Conservation (phyloP, 2,329 filamentous ascomycete genomes). For the Cladophialophora carrionii region DNA sequence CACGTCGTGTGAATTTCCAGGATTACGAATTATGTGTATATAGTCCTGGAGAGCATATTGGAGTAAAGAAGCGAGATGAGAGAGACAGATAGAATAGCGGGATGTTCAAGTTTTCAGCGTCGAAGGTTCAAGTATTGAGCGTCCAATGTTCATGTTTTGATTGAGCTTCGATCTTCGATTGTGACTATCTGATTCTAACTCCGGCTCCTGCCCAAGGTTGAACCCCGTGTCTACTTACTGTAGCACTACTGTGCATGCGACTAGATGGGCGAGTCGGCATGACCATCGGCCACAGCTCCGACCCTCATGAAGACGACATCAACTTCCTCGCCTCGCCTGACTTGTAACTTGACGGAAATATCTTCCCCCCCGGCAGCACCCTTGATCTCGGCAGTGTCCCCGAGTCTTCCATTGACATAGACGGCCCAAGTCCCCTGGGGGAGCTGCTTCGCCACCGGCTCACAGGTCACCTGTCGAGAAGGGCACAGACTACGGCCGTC, state of each 20-base stretch:
- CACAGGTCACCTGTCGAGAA: no score
- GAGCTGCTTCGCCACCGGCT: constrained; percentile 14
- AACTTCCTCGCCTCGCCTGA: constrained; percentile 23
- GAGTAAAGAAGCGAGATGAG: background rate
- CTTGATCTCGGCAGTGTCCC: constrained; percentile 2
- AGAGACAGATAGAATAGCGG: no score
- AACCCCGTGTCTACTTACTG: background rate
- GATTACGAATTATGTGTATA: background rate
- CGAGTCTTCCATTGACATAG: constrained; percentile 23
- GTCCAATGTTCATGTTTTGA: no score
- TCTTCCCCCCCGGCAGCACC: background rate
- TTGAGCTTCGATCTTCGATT: background rate
- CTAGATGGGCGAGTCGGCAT: background rate
- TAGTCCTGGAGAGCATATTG: background rate
- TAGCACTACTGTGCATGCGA: background rate
- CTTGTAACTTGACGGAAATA: constrained; percentile 3
- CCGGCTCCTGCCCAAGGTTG: background rate
- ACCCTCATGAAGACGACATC: constrained; percentile 25
- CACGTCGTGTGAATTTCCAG: background rate
- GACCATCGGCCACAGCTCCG: background rate
- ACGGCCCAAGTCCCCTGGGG: constrained; percentile 18
- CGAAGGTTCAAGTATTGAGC: background rate
- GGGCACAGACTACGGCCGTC: constrained; percentile 12
- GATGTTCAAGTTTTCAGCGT: no score
- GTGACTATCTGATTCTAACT: background rate